Evolutionary conservation across 371 early-diverging fungal genomes (phyloP), one percentile per base, ranked within the genome.

Genomic region (Mortierella sp.): DNA sequence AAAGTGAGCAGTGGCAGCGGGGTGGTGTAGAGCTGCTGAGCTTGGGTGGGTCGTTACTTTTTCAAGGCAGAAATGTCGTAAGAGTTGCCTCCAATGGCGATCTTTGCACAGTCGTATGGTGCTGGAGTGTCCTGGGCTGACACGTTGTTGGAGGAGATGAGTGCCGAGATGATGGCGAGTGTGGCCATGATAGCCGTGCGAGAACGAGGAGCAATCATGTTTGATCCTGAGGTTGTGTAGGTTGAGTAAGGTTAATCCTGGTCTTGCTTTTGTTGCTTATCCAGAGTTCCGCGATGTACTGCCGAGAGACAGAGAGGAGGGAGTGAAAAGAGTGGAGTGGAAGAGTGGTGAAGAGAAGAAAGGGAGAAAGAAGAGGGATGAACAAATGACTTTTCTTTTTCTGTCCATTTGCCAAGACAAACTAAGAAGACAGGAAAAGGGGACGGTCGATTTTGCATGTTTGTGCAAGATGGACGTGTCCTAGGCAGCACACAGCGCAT

Each of bases 21-120:
- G 11, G 11, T 16, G 16, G 50, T 50, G 14, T 10, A 47, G 50
- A 38, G 42, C 42, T 38, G 5, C 5, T 38, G 42, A 38, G 42
- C 42, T 38, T 50, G 16, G 3, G 50, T 9, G 2, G 50, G 21
- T 21, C 68, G 68, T 65, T 38, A 65, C 68, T 65, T 65, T 71
- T 84, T 84, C 70, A 84, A 63, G 48, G 79, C 85, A 8, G 79
- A 81, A 57, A 84, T 81, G 75, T 81, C 48, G 70, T 84, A 84
- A 19, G 60, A 21, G 60, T 71, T 28, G 24, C 77, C 79, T 2
- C 77, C 77, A 68, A 84, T 63, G 5, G 38, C 16, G 70, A 84
- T 74, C 34, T 79, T 78, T 48, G 57, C 74, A 60, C 81, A 84
- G 65, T 81, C 77, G 47, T 58, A 84, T 72, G 78, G 71, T 3